A percentile compares a stretch with the other conserved stretches of the same genome.
These are phyloP conservation scores for Emmonsia crescens DNA, from an alignment of 2,329 filamentous ascomycete species.

Conservation along the genomic window DNA sequence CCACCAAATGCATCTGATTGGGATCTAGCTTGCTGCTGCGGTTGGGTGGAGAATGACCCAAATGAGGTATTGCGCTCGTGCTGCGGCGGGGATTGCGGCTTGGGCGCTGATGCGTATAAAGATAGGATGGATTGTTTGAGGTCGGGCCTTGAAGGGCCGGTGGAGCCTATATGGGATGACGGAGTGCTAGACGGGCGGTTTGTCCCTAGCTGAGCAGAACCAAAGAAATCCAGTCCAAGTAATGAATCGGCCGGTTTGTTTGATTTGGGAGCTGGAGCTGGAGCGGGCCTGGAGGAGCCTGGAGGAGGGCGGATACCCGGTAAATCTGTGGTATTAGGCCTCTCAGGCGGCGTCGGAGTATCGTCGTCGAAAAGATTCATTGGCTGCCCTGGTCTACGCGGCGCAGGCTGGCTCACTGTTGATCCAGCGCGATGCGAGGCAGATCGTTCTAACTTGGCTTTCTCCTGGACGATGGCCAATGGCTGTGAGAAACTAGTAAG, in stretches of 20 bases:
- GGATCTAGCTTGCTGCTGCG: constrained; percentile 23
- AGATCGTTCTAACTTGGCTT: constrained; percentile 55
- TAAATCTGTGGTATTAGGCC: constrained; percentile 60
- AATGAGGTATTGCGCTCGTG: constrained; percentile 55
- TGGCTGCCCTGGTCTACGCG: constrained; percentile 32
- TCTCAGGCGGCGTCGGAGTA: constrained; percentile 46
- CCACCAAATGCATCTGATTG: constrained; percentile 47
- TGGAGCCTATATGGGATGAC: constrained; percentile 46
- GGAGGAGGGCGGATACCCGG: constrained; percentile 3
- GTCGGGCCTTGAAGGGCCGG: constrained; percentile 66
- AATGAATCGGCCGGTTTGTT: constrained; percentile 75
- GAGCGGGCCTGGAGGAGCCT: background rate
- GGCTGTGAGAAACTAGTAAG: constrained; percentile 34
- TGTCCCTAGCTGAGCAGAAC: constrained; percentile 57
- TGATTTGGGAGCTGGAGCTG: constrained; percentile 47
- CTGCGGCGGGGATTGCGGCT: constrained; percentile 40
- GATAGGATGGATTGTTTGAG: constrained; percentile 96
- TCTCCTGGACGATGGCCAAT: constrained; percentile 56
- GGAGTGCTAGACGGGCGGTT: constrained; percentile 70
- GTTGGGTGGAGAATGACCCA: constrained; percentile 50
- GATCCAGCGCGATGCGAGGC: constrained; percentile 42
- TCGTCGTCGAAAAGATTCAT: constrained; percentile 75
- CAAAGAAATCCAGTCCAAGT: constrained; percentile 86
- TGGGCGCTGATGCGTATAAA: constrained; percentile 77
- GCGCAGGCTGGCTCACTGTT: constrained; percentile 35